Conservation (phyloP, 2,329 filamentous ascomycete genomes). For the Colletotrichum endophyticum region DNA sequence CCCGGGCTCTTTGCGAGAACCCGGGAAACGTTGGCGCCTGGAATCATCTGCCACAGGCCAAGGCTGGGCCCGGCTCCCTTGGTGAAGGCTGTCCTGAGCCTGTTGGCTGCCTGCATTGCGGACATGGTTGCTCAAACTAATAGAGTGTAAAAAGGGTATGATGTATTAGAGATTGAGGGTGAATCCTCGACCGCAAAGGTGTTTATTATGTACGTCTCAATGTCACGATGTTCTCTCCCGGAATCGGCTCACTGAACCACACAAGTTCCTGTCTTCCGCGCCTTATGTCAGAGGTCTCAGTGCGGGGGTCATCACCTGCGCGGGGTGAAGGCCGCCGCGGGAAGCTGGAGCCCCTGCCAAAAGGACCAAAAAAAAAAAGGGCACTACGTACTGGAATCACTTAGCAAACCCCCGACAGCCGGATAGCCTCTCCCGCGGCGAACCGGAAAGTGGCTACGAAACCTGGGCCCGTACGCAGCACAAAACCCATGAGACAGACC, state of each 20-base stretch:
- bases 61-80: conserved; percentile 53
- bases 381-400: background rate
- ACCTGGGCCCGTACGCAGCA: background rate
- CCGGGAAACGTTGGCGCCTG: conserved; percentile 63
- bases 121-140: background rate
- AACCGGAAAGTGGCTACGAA: background rate
- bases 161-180: background rate
- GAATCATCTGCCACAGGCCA: conserved; percentile 69
- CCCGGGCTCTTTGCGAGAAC: conserved; percentile 64
- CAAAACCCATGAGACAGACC: background rate
- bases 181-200: background rate
- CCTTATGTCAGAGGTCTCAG: background rate
- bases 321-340: background rate
- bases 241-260: background rate
- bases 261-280: background rate
- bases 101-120: conserved; percentile 50
- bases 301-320: background rate
- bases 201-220: background rate
- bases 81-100: conserved; percentile 53
- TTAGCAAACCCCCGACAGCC: background rate
- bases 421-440: background rate
- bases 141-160: background rate
- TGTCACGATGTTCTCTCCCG: background rate
- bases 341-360: background rate
- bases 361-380: background rate